phyloP scores from a whole-genome alignment of 148 eudicot species.

The Drosera capensis region DNA sequence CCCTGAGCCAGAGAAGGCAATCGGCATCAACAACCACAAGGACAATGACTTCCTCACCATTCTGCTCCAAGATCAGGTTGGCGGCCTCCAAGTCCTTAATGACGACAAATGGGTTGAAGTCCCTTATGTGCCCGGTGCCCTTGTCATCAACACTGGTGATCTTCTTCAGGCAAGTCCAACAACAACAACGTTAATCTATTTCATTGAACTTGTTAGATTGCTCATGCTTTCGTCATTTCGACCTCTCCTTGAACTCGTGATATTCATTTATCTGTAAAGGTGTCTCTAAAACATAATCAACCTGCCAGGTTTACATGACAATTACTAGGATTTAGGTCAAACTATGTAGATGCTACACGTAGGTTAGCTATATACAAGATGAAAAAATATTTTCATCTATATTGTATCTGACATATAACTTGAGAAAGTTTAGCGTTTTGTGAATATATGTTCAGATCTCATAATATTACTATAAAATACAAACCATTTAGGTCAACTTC shows the following conservation, averaged over 20 bases:
- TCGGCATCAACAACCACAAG: background rate
- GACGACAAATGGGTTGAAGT: slow-evolving; percentile 19
- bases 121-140: slow-evolving; percentile 9
- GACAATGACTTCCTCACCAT: slow-evolving; percentile 5
- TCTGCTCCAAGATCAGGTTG: slow-evolving; percentile 21
- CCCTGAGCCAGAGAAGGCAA: background rate
- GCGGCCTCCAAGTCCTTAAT: slow-evolving; percentile 23
- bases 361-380: too few relatives aligned
- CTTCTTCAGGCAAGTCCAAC: slow-evolving; percentile 16
- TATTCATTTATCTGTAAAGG: too few relatives aligned
- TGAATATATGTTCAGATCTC: too few relatives aligned
- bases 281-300: too few relatives aligned
- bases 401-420: too few relatives aligned
- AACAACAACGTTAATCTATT: background rate
- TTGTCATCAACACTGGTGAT: slow-evolving; percentile 16
- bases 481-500: too few relatives aligned
- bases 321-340: too few relatives aligned
- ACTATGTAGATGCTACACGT: too few relatives aligned
- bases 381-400: too few relatives aligned
- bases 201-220: background rate
- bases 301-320: too few relatives aligned
- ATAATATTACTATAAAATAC: too few relatives aligned
- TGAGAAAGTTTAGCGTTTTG: too few relatives aligned
- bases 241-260: background rate
- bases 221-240: background rate